Evolutionary conservation across 2,329 filamentous ascomycete species (phyloP).

Genomic region (Hypoxylon sp.): DNA sequence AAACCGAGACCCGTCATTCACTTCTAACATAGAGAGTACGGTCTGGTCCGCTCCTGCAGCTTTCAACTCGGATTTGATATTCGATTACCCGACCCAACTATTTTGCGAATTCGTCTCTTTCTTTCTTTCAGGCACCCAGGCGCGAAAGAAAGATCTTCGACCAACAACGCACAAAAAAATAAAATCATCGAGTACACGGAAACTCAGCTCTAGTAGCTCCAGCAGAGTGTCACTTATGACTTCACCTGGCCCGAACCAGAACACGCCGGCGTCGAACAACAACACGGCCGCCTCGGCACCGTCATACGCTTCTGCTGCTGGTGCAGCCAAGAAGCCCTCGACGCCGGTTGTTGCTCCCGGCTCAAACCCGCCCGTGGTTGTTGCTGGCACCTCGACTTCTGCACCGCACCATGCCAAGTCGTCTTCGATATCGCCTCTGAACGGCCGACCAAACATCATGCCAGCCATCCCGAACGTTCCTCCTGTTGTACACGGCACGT

Average conservation of each 20-base stretch:
- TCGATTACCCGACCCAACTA: slow-evolving; percentile 40
- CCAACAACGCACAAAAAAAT: slow-evolving; percentile 28
- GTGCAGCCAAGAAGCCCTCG: slow-evolving; percentile 72
- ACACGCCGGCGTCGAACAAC: slow-evolving; percentile 68
- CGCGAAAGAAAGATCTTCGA: slow-evolving; percentile 38
- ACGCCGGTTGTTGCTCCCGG: slow-evolving; percentile 72
- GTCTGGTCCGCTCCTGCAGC: slow-evolving; percentile 28
- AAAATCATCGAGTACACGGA: slow-evolving; percentile 29
- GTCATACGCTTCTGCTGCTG: slow-evolving; percentile 76
- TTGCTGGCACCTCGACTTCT: slow-evolving; percentile 66
- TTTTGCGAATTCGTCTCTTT: slow-evolving; percentile 42
- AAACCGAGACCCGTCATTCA: slow-evolving; percentile 40
- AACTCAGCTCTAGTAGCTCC: slow-evolving; percentile 41
- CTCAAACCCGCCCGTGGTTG: slow-evolving; percentile 66
- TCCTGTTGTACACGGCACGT: slow-evolving; percentile 71
- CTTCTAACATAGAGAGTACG: slow-evolving; percentile 32
- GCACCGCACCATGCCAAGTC: slow-evolving; percentile 72
- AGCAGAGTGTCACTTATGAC: slow-evolving; percentile 66
- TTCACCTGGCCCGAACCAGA: slow-evolving; percentile 69
- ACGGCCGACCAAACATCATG: slow-evolving; percentile 81
- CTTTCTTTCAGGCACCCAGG: slow-evolving; percentile 44
- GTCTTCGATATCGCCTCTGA: slow-evolving; percentile 81
- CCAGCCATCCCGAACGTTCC: slow-evolving; percentile 76
- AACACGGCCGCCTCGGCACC: slow-evolving; percentile 67
- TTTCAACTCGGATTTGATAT: slow-evolving; percentile 50